These are phyloP conservation scores for Xylariaceae sp. DNA, from an alignment of 2,329 filamentous ascomycete genomes.

Conservation along the genomic window DNA sequence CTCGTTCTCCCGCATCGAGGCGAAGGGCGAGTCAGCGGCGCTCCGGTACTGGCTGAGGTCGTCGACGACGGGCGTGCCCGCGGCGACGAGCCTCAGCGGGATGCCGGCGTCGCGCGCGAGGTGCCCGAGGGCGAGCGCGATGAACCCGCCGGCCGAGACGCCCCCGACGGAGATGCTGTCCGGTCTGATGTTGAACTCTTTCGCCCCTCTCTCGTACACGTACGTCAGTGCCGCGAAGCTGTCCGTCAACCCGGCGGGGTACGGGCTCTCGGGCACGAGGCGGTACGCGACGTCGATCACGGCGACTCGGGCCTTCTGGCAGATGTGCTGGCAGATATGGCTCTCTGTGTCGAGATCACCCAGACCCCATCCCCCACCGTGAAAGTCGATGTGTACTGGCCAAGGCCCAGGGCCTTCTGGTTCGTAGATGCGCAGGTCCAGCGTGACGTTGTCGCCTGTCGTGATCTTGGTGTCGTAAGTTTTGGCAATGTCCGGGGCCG, in stretches of 20 bases:
- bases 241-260: background rate
- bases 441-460: background rate
- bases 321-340: constrained; percentile 1
- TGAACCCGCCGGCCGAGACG: constrained; percentile 36
- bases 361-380: constrained; percentile 2
- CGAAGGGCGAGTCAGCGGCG: constrained; percentile 30
- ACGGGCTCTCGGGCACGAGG: constrained; percentile 1
- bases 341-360: constrained; percentile 1
- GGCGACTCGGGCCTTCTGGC: background rate
- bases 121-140: constrained; percentile 31
- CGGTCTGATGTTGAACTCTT: background rate
- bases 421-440: background rate
- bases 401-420: background rate
- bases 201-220: background rate
- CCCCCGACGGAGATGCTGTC: constrained; percentile 27
- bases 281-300: constrained; percentile 3
- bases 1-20: constrained; percentile 34
- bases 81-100: constrained; percentile 29
- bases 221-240: constrained; percentile 1
- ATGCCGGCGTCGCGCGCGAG: constrained; percentile 31
- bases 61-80: constrained; percentile 33
- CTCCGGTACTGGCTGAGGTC: constrained; percentile 30
- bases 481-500: background rate
- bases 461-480: background rate
- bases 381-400: constrained; percentile 2